These are phyloP conservation scores for Datura wrightii DNA, from an alignment of 257 asterid genomes.

Conservation along the genomic window DNA sequence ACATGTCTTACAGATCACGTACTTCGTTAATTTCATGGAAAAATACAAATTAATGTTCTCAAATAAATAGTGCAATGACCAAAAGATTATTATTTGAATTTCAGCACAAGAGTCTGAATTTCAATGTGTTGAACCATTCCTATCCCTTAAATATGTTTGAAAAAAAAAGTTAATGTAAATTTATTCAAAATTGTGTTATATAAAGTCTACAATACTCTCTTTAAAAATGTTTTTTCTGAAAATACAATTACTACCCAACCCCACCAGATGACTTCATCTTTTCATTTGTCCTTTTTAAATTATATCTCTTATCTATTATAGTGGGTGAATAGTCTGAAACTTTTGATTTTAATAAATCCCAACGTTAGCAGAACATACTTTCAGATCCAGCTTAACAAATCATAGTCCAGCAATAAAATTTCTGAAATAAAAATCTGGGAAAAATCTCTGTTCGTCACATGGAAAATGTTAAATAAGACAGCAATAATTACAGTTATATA, in stretches of 20 bases:
- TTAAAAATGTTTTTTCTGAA: too few species aligned
- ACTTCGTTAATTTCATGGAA: background rate
- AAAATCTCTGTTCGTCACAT: constrained; percentile 29
- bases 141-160: background rate
- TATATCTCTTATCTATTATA: background rate
- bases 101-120: background rate
- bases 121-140: background rate
- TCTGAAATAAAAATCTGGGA: background rate
- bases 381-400: background rate
- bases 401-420: background rate
- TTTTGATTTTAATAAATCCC: background rate
- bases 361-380: background rate
- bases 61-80: background rate
- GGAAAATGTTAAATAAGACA: constrained; percentile 49
- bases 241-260: background rate
- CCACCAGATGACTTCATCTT: background rate
- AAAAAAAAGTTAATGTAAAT: background rate
- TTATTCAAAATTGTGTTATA: background rate
- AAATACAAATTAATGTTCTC: background rate
- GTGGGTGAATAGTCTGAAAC: background rate
- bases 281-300: background rate
- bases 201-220: background rate
- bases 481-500: constrained; percentile 26
- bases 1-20: background rate
- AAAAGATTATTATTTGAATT: background rate